Percentiles rank a stretch among this genome's conserved stretches.
phyloP scores from a whole-genome alignment of 441 rosid species.

The Mallotus japonicus region DNA sequence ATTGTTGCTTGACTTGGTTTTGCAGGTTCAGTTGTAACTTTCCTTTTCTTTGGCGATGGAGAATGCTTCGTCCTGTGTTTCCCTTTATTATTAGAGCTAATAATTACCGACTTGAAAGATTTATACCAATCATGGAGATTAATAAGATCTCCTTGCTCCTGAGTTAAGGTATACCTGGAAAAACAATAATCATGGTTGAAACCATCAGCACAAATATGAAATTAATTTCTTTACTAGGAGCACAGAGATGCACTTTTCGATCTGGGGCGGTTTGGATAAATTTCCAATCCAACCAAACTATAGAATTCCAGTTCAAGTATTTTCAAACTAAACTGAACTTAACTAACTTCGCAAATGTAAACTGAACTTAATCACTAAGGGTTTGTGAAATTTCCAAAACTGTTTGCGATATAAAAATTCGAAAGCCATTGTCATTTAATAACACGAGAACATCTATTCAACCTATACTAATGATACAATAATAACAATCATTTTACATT shows the following conservation, averaged over 20 bases:
- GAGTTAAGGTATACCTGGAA: conserved; percentile 70
- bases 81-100: conserved; percentile 36
- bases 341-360: not conserved
- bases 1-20: conserved; percentile 56
- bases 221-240: not conserved
- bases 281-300: not conserved
- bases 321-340: not conserved
- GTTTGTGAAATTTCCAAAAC: not conserved
- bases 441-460: not conserved
- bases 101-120: conserved; percentile 67
- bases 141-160: conserved; percentile 86
- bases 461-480: not conserved
- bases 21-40: conserved; percentile 46
- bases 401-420: not conserved
- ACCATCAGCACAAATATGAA: conserved; percentile 9
- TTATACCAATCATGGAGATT: conserved; percentile 95
- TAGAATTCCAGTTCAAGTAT: not conserved
- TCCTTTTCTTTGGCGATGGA: conserved; percentile 53
- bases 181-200: conserved; percentile 5
- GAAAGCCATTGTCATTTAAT: not conserved
- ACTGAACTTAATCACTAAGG: not conserved
- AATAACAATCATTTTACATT: too few species aligned
- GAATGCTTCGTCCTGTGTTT: conserved; percentile 53
- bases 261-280: not conserved
- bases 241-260: not conserved